A percentile compares a stretch with the other conserved stretches of the same genome.
phyloP scores from a whole-genome alignment of 768 basidiomycete genomes.

The Leccinum fibrillosum region DNA sequence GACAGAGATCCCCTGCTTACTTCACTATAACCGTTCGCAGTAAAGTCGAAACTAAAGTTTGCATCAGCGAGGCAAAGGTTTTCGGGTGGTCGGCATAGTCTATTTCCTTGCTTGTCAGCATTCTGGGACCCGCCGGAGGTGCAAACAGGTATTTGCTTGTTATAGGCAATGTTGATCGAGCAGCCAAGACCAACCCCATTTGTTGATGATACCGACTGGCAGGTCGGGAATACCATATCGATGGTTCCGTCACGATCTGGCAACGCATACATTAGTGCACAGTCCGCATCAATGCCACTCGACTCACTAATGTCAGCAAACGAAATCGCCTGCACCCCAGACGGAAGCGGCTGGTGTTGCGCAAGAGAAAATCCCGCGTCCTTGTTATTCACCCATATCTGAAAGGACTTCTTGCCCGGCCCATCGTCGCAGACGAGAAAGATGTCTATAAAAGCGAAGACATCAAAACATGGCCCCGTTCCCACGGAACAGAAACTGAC shows the following conservation, averaged over 20 bases:
- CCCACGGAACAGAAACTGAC: constrained; percentile 32
- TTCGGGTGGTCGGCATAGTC: constrained; percentile 70
- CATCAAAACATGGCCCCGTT: background rate
- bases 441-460: constrained; percentile 51
- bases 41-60: constrained; percentile 74
- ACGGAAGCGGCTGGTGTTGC: constrained; percentile 65
- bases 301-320: constrained; percentile 87
- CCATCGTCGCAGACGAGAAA: constrained; percentile 84
- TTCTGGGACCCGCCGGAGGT: constrained; percentile 49
- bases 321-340: constrained; percentile 71
- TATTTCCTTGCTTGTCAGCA: constrained; percentile 44
- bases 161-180: constrained; percentile 88
- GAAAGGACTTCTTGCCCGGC: constrained; percentile 59
- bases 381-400: constrained; percentile 92
- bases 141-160: constrained; percentile 86
- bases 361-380: constrained; percentile 68
- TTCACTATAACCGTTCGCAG: constrained; percentile 45
- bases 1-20: constrained; percentile 32
- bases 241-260: constrained; percentile 94
- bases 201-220: constrained; percentile 60
- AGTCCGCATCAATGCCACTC: background rate
- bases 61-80: constrained; percentile 82
- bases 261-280: constrained; percentile 5
- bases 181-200: constrained; percentile 77
- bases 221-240: constrained; percentile 90